A percentile compares a stretch with the other conserved stretches of the same genome.
These are phyloP conservation scores for Xylaria intraflava DNA, from an alignment of 495 filamentous ascomycete genomes.

Conservation along the genomic window DNA sequence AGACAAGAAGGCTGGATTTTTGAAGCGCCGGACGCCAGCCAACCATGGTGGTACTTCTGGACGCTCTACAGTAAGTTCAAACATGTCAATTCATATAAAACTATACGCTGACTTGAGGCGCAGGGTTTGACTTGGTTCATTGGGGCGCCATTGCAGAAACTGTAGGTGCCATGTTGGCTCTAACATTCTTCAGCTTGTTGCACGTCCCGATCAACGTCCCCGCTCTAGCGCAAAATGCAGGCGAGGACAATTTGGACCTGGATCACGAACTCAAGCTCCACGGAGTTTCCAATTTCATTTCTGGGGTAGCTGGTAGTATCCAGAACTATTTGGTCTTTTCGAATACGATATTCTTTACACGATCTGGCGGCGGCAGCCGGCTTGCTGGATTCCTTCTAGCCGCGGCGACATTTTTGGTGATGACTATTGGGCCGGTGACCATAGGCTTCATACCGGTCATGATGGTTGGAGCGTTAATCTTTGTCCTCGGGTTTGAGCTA, in stretches of 20 bases:
- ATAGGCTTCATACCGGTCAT: slow-evolving; percentile 94
- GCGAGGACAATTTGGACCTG: slow-evolving; percentile 84
- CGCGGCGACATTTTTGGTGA: slow-evolving; percentile 65
- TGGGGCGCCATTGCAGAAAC: slow-evolving; percentile 74
- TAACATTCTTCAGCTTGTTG: slow-evolving; percentile 95
- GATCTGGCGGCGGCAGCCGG: slow-evolving; percentile 79
- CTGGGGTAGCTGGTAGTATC: slow-evolving; percentile 79
- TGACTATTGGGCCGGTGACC: slow-evolving; percentile 75
- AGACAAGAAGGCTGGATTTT: slow-evolving; percentile 83
- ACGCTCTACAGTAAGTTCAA: slow-evolving; percentile 70
- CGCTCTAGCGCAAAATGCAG: slow-evolving; percentile 77
- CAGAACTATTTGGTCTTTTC: slow-evolving; percentile 98
- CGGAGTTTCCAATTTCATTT: slow-evolving; percentile 85
- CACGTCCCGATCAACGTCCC: slow-evolving; percentile 98
- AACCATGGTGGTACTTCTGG: slow-evolving; percentile 97
- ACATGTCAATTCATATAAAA: not conserved
- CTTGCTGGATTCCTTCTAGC: slow-evolving; percentile 84
- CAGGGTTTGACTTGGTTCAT: slow-evolving; percentile 67
- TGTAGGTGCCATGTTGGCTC: slow-evolving; percentile 89
- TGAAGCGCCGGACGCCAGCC: slow-evolving; percentile 68
- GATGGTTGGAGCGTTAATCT: slow-evolving; percentile 93
- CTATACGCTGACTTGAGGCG: slow-evolving; percentile 19
- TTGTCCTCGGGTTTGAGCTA: slow-evolving; percentile 85
- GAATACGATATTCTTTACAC: slow-evolving; percentile 91
- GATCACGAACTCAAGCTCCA: slow-evolving; percentile 90